Conservation (phyloP, 1,284 basidiomycete species). For the Apiotrichum laibachii region DNA sequence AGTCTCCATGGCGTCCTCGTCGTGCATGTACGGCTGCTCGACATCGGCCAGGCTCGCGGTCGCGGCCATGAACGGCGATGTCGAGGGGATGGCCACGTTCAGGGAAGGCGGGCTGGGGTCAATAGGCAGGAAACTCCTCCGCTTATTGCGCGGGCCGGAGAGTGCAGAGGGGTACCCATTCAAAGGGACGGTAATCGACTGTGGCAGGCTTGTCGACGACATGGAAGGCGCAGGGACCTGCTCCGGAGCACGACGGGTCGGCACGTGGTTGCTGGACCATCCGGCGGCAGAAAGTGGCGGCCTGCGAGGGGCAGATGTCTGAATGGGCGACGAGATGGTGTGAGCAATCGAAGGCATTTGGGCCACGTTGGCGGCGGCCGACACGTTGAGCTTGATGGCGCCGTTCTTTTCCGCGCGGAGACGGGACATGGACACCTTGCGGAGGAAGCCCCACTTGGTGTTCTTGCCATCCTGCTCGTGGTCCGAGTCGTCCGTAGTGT, state of each 20-base stretch:
- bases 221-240: background rate
- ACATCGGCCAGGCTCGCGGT: conserved; percentile 19
- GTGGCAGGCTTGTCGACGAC: background rate
- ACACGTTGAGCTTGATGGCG: conserved; percentile 27
- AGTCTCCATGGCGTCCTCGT: conserved; percentile 21
- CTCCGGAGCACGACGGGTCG: conserved; percentile 1
- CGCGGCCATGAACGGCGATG: conserved; percentile 59
- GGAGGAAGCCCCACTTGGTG: conserved; percentile 80
- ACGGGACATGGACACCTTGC: conserved; percentile 89
- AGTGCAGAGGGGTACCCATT: background rate
- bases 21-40: background rate
- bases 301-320: conserved; percentile 4
- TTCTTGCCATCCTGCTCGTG: conserved; percentile 4
- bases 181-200: background rate
- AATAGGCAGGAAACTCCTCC: conserved; percentile 80
- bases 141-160: conserved; percentile 51
- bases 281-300: conserved; percentile 9
- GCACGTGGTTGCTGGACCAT: conserved; percentile 17
- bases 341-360: conserved; percentile 38
- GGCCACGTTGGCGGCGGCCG: conserved; percentile 37
- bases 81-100: conserved; percentile 57
- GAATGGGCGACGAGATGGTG: conserved; percentile 33
- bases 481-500: conserved; percentile 14
- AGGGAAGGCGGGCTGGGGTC: conserved; percentile 56
- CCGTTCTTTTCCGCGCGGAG: conserved; percentile 25